phyloP scores from a whole-genome alignment of 2,329 filamentous ascomycete species.

The Aaosphaeria arxii region DNA sequence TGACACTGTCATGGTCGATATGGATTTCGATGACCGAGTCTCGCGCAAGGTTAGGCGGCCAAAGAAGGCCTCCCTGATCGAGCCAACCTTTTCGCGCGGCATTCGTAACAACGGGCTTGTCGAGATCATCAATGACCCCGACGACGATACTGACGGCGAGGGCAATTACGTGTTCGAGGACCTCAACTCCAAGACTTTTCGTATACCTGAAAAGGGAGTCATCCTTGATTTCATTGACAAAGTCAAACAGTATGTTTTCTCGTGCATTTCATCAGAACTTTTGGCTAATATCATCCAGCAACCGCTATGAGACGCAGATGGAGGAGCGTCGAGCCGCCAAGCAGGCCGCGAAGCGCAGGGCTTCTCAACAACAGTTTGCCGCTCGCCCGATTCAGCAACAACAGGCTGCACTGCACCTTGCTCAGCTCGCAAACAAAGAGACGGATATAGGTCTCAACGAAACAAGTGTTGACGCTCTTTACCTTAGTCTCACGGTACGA shows the following conservation, averaged over 20 bases:
- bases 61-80: constrained; percentile 47
- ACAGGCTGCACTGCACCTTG: constrained; percentile 64
- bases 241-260: constrained; percentile 44
- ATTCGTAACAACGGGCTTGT: constrained; percentile 52
- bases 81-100: constrained; percentile 57
- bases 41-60: constrained; percentile 48
- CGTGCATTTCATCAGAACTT: not conserved
- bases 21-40: constrained; percentile 21
- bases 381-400: constrained; percentile 54
- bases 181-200: constrained; percentile 39
- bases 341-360: constrained; percentile 18
- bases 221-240: constrained; percentile 61
- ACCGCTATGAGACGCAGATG: not conserved
- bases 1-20: constrained; percentile 28
- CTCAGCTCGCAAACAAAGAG: constrained; percentile 54
- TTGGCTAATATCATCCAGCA: too few species aligned
- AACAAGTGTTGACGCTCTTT: constrained; percentile 49
- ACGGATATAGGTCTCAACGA: constrained; percentile 47
- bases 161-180: constrained; percentile 45
- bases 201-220: constrained; percentile 45
- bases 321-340: constrained; percentile 4
- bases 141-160: constrained; percentile 41
- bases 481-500: constrained; percentile 63
- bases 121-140: constrained; percentile 43
- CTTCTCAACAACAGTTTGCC: constrained; percentile 25